Percentiles rank a stretch among this genome's conserved stretches.
phyloP scores from a whole-genome alignment of 1,284 basidiomycete genomes.

The Coniferiporia weirii region DNA sequence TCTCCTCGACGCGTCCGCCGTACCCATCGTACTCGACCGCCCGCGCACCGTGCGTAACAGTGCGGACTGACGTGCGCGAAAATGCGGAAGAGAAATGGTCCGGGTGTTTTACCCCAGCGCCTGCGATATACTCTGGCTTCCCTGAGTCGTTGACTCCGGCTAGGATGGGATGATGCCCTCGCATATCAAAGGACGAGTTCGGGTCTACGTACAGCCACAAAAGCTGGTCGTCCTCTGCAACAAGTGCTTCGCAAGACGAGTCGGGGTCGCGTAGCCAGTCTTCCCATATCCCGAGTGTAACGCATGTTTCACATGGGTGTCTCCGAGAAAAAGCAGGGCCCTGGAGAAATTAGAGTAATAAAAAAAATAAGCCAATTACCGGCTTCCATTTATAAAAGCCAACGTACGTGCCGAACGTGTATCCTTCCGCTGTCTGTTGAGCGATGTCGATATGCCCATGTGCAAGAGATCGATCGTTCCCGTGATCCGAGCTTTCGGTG shows the following conservation, averaged over 20 bases:
- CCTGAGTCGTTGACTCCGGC: background rate
- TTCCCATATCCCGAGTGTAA: background rate
- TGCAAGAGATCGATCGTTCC: background rate
- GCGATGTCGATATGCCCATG: background rate
- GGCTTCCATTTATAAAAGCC: background rate
- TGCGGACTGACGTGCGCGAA: background rate
- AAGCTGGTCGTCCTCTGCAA: background rate
- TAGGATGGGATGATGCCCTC: background rate
- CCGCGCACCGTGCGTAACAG: background rate
- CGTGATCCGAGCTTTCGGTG: background rate
- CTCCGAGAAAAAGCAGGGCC: background rate
- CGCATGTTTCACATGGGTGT: slow-evolving; percentile 1
- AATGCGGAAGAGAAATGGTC: background rate
- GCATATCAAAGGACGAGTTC: background rate
- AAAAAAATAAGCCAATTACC: background rate
- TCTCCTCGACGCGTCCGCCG: background rate
- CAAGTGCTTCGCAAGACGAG: slow-evolving; percentile 1
- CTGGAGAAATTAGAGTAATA: background rate
- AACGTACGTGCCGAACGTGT: background rate
- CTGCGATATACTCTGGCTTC: background rate
- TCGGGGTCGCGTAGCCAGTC: background rate
- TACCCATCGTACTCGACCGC: background rate
- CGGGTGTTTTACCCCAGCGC: background rate
- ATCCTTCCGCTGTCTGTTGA: background rate
- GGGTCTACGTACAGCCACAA: background rate